These are phyloP conservation scores for Metschnikowia drakensbergensis DNA, from an alignment of 805 yeast species.

Conservation along the genomic window DNA sequence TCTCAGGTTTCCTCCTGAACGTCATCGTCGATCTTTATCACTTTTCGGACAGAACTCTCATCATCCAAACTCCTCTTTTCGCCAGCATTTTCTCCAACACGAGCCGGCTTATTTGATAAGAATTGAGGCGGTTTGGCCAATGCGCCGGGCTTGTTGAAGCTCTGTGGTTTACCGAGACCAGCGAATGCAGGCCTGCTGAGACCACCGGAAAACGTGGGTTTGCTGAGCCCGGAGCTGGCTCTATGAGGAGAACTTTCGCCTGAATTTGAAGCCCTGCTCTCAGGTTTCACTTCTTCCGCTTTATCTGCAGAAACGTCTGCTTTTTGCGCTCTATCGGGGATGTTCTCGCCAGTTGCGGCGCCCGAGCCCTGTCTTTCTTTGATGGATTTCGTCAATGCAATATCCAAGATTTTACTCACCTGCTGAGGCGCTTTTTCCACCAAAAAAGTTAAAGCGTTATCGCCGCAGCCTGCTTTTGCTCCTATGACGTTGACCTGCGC, in stretches of 20 bases:
- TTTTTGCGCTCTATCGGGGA: background rate
- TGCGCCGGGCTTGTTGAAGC: conserved; percentile 30
- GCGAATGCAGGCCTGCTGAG: conserved; percentile 26
- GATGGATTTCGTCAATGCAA: conserved; percentile 78
- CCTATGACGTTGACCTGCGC: conserved; percentile 88
- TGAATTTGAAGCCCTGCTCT: background rate
- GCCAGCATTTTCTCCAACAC: conserved; percentile 3
- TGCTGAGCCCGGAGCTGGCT: conserved; percentile 11
- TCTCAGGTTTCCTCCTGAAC: background rate
- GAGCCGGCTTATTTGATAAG: conserved; percentile 31
- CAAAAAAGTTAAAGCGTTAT: conserved; percentile 71
- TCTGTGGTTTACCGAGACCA: conserved; percentile 23
- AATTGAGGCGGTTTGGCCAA: conserved; percentile 38
- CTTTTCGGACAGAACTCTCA: conserved; percentile 8
- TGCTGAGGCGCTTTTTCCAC: conserved; percentile 81
- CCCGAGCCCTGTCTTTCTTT: conserved; percentile 34
- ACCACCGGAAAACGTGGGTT: conserved; percentile 24
- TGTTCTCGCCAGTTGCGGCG: conserved; percentile 7
- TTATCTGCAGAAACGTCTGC: background rate
- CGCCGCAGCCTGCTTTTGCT: conserved; percentile 74
- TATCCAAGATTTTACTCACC: conserved; percentile 71
- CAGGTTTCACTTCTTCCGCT: background rate
- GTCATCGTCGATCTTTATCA: conserved; percentile 7
- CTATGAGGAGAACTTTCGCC: background rate
- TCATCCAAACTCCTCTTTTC: conserved; percentile 14